Percentiles rank a stretch among this genome's conserved stretches.
These are phyloP conservation scores for Primulina huaijiensis DNA, from an alignment of 257 asterid species.

Conservation along the genomic window DNA sequence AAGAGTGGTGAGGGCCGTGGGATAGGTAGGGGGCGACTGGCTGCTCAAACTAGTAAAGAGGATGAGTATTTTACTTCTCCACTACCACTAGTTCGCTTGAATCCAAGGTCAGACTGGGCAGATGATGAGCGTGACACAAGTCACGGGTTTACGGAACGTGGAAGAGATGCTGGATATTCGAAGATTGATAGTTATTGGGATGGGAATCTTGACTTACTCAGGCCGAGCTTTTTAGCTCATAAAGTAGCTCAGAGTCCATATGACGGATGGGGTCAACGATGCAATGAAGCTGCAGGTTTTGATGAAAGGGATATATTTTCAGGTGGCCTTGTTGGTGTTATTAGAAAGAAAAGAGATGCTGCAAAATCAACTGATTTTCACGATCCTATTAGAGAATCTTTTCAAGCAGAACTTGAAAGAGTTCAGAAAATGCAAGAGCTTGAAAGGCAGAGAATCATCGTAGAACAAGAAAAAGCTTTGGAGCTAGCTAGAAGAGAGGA, in stretches of 20 bases:
- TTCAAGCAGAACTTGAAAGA: constrained; percentile 96
- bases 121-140: constrained; percentile 99
- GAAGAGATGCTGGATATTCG: constrained; percentile 55
- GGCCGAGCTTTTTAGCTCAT: constrained; percentile 58
- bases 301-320: constrained; percentile 79
- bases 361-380: constrained; percentile 61
- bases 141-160: constrained; percentile 61
- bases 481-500: constrained; percentile 81
- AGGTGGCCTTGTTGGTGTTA: constrained; percentile 68
- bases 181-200: constrained; percentile 73
- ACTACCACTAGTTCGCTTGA: constrained; percentile 71
- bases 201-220: constrained; percentile 73
- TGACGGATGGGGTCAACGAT: constrained; percentile 55
- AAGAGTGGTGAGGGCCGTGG: constrained; percentile 42
- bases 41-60: constrained; percentile 42
- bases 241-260: constrained; percentile 52
- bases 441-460: constrained; percentile 71
- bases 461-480: constrained; percentile 89
- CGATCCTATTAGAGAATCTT: constrained; percentile 92
- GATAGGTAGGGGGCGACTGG: constrained; percentile 32
- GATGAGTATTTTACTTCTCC: constrained; percentile 67
- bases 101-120: constrained; percentile 96
- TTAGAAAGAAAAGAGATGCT: constrained; percentile 81
- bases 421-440: constrained; percentile 97
- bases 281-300: constrained; percentile 61